Conservation (phyloP, 2,329 filamentous ascomycete genomes). For the Dactylellina sp. region DNA sequence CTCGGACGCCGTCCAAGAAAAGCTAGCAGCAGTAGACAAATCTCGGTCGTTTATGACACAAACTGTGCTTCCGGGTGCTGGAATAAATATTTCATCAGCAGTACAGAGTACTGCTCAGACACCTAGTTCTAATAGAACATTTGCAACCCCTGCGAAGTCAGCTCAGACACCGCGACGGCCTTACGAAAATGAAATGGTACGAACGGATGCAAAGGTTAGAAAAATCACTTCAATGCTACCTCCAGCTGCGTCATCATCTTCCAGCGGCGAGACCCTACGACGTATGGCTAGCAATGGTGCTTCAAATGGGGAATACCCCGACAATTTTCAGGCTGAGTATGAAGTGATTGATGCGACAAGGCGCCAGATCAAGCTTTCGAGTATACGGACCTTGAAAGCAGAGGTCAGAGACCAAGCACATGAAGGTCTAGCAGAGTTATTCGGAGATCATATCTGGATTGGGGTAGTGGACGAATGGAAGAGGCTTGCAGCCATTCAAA, state of each 20-base stretch:
- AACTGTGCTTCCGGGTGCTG: slow-evolving; percentile 80
- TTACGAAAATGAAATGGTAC: slow-evolving; percentile 87
- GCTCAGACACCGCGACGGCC: slow-evolving; percentile 68
- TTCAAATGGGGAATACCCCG: slow-evolving; percentile 24
- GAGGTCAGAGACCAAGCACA: slow-evolving; percentile 85
- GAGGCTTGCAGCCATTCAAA: slow-evolving; percentile 90
- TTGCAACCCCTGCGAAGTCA: slow-evolving; percentile 39
- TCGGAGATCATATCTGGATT: slow-evolving; percentile 90
- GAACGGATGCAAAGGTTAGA: slow-evolving; percentile 86
- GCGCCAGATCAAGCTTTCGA: slow-evolving; percentile 69
- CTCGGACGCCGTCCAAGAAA: slow-evolving; percentile 80
- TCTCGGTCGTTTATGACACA: slow-evolving; percentile 96
- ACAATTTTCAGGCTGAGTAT: slow-evolving; percentile 69
- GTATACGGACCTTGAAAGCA: slow-evolving; percentile 84
- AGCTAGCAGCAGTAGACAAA: slow-evolving; percentile 86
- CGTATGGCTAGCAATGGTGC: slow-evolving; percentile 60
- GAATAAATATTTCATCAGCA: slow-evolving; percentile 61
- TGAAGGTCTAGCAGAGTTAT: slow-evolving; percentile 84
- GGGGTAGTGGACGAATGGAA: slow-evolving; percentile 89
- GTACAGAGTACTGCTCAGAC: slow-evolving; percentile 4
- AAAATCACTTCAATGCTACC: slow-evolving; percentile 98
- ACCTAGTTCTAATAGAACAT: slow-evolving; percentile 61
- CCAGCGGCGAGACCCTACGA: slow-evolving; percentile 61
- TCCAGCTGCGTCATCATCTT: slow-evolving; percentile 66
- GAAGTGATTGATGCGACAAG: slow-evolving; percentile 72